These are phyloP conservation scores for Aspergillus candidus DNA, from an alignment of 2,329 filamentous ascomycete species.

Conservation along the genomic window DNA sequence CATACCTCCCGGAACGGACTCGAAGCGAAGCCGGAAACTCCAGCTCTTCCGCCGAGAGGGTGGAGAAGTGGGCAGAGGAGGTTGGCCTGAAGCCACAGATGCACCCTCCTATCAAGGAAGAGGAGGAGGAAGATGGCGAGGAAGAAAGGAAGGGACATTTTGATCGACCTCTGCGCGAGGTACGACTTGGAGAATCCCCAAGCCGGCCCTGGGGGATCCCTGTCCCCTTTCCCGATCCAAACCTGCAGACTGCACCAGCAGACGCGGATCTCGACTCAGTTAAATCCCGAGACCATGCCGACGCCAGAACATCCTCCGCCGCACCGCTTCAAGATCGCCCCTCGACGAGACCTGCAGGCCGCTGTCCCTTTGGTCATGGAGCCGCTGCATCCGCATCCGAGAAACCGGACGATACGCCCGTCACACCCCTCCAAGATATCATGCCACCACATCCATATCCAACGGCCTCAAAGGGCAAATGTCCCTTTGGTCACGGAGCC, in stretches of 20 bases:
- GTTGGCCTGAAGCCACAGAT: constrained; percentile 55
- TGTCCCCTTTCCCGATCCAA: constrained; percentile 54
- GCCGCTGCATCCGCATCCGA: no score
- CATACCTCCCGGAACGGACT: constrained; percentile 62
- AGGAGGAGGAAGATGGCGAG: constrained; percentile 35
- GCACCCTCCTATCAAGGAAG: constrained; percentile 34
- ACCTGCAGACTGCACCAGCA: no score
- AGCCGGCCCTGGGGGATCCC: constrained; percentile 89
- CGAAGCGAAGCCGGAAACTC: constrained; percentile 27
- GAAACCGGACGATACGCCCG: no score
- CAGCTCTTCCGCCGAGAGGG: constrained; percentile 58
- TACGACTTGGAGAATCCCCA: constrained; percentile 88
- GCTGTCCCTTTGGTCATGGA: constrained; percentile 33
- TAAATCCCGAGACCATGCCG: constrained; percentile 7
- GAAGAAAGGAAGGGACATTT: constrained; percentile 67
- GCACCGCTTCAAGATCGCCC: constrained; percentile 6
- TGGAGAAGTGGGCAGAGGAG: constrained; percentile 79
- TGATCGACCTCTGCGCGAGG: constrained; percentile 76
- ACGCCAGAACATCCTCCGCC: constrained; percentile 10
- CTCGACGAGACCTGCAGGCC: constrained; percentile 16
- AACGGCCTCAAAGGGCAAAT: no score
- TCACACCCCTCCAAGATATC: no score
- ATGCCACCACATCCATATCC: no score
- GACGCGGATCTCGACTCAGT: constrained; percentile 12
- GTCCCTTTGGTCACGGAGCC: no score